These are phyloP conservation scores for Candida dajiaensis DNA, from an alignment of 805 yeast genomes.

Conservation along the genomic window DNA sequence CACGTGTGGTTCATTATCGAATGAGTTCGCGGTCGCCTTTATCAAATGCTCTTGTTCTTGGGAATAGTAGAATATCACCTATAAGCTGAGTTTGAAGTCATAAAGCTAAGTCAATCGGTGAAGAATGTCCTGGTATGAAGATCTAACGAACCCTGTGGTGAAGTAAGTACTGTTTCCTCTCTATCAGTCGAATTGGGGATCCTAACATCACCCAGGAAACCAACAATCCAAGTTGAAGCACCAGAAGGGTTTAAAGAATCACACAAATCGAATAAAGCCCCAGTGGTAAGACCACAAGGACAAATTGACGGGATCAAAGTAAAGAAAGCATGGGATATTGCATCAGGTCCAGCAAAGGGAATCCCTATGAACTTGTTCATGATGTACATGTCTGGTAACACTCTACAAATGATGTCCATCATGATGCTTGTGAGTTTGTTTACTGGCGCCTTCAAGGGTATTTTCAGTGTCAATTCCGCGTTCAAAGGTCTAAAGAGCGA, in stretches of 20 bases:
- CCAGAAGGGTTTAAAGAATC: conserved; percentile 8
- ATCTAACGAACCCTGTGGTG: background rate
- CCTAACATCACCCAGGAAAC: background rate
- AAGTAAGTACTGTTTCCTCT: background rate
- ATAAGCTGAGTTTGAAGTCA: no score
- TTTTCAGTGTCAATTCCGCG: conserved; percentile 47
- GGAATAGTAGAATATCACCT: no score
- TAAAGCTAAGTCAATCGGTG: background rate
- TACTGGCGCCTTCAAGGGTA: conserved; percentile 70
- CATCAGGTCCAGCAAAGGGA: conserved; percentile 72
- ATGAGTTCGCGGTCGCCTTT: background rate
- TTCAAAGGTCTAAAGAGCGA: conserved; percentile 44
- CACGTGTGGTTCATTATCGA: background rate
- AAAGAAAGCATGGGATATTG: conserved; percentile 81
- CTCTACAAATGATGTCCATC: conserved; percentile 84
- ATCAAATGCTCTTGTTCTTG: no score
- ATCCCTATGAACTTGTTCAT: conserved; percentile 88
- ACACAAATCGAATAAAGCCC: conserved; percentile 1
- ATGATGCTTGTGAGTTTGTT: conserved; percentile 85
- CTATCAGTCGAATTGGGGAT: background rate
- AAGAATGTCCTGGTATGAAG: conserved; percentile 10
- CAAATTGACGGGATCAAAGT: background rate
- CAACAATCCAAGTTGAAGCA: conserved; percentile 1
- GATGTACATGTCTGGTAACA: conserved; percentile 91
- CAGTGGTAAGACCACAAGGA: conserved; percentile 11